Conservation (phyloP, 495 filamentous ascomycete species). For the Podospora tetraspora region DNA sequence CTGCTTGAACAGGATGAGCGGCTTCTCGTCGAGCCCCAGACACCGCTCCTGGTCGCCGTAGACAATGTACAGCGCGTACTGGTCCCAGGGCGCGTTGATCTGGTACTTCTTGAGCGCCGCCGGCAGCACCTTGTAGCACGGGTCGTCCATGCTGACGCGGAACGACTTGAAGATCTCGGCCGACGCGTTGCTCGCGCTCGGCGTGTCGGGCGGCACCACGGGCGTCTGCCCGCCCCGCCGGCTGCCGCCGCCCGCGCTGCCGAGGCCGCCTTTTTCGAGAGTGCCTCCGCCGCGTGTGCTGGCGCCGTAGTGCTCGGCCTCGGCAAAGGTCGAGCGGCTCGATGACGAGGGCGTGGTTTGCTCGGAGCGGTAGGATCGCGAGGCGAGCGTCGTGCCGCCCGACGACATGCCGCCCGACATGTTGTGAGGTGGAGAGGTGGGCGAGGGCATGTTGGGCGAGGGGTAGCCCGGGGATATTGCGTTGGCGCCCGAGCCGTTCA, state of each 20-base stretch:
- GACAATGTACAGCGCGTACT: conserved; percentile 96
- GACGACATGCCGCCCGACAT: conserved; percentile 6
- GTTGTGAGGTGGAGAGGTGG: conserved; percentile 65
- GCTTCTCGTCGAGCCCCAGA: conserved; percentile 83
- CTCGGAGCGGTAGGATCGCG: conserved; percentile 48
- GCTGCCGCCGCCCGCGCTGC: not conserved
- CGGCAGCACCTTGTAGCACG: conserved; percentile 93
- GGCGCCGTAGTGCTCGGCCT: conserved; percentile 45
- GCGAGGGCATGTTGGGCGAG: conserved; percentile 72
- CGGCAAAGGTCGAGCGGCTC: conserved; percentile 36
- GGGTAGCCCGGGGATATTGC: conserved; percentile 53
- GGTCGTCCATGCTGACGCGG: conserved; percentile 94
- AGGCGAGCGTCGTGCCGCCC: conserved; percentile 47
- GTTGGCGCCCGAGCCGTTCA: conserved; percentile 57
- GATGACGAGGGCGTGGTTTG: conserved; percentile 43
- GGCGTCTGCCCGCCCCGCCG: conserved; percentile 45
- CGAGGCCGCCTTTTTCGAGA: conserved; percentile 32
- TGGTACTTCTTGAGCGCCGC: conserved; percentile 97
- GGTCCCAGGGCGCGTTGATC: conserved; percentile 93
- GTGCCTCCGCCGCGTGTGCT: conserved; percentile 36
- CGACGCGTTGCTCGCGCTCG: conserved; percentile 42
- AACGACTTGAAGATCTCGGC: conserved; percentile 99
- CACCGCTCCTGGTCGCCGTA: conserved; percentile 96
- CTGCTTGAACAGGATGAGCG: conserved; percentile 93
- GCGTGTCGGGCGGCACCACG: conserved; percentile 37